Base-by-base conservation (phyloP, 345 rosid species). In the Tarenaya hassleriana region DNA sequence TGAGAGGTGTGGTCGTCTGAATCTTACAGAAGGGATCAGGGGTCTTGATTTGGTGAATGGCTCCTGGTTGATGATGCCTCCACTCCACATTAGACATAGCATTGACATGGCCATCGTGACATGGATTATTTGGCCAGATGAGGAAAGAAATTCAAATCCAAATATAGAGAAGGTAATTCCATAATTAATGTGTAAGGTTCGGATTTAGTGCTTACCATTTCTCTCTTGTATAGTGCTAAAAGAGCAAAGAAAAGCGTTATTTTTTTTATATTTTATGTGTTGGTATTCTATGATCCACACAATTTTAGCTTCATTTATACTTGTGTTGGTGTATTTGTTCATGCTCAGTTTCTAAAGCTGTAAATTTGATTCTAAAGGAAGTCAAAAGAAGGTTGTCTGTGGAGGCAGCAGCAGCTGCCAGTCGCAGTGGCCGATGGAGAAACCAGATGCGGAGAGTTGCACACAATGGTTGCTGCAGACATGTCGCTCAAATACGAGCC, bases 121-220 rank as follows among this genome's bases (percentile, higher is more conserved):
- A 10, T 91, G 98, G 98, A 73, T 91, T 79, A 82, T 91, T 58
- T 91, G 95, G 98, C 96, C 98, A 39, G 96, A 91, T 72, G 96
- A 91, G 58, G 95, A 81, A 79, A 84, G 84, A 73, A 80, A 77
- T 72, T 82, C 96, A 55, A 69, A 69, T 57, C 96, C 90, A 52
- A 88, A 76, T 67, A 62, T 91, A 41, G 98, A 87, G 55, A 91
- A 84, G 96, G 96, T 91, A 84, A 55, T 66, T 60, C 27, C 34
- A 29, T 33, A 47, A 11, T 42, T 11, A 45, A 38, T 34, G 24
- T 47, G 33, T 46, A 35, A 7, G 1, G 27, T 52, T 53, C 21
- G 19, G 46, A 41, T n/a, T 17, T 15, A 8, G 18, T 31, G 38
- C 47, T 19, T 39, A 47, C 34, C 32, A 45, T 35, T 5, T 39